Base-by-base conservation (phyloP, 1,284 basidiomycete genomes). In the Ustilago shanxiensis region DNA sequence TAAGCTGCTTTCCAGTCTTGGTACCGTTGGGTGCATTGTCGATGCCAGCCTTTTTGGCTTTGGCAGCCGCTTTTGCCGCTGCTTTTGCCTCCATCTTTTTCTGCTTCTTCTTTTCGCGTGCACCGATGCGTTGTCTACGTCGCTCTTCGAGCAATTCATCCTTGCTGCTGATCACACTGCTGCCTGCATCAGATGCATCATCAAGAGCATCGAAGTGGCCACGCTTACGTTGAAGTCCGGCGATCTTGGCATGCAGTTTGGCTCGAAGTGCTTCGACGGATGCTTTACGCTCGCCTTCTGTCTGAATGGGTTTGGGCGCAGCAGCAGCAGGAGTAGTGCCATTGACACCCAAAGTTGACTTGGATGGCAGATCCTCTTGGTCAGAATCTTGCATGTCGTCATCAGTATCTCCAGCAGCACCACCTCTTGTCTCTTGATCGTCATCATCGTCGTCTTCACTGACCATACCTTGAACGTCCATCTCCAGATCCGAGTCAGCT, bases 71-170 rank as follows among this genome's bases (percentile, higher is more conserved):
- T 57, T 67, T 67, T 29, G 65, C 70, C 14, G 75, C 66, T 16
- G 67, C 65, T 44, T 71, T 70, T 18, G 66, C 71, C 7, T 83
- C 80, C 60, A 83, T 84, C 58, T 81, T 80, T 49, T 79, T 72
- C 13, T 74, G 61, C 60, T 81, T 79, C 53, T 83, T 80, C 22
- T 72, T 70, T 49, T 85, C 83, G 29, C 83, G 75, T 66, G 83
- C 80, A 44, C 84, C 82, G 52, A 80, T 76, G 6, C 84, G 55
- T 62, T 82, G 77, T 13, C 77, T 71, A 22, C 84, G 60, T 35
- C 83, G 77, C 65, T 83, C 84, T 53, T 83, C 82, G 45, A 85
- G 65, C 2, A 85, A 72, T 44, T 83, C 83, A 47, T 83, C 78
- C 35, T 81, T 81, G 39, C 75, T 80, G 51, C 78, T 78, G 62